Base-by-base conservation (phyloP, 2,329 filamentous ascomycete species). In the Coniochaeta pulveracea region DNA sequence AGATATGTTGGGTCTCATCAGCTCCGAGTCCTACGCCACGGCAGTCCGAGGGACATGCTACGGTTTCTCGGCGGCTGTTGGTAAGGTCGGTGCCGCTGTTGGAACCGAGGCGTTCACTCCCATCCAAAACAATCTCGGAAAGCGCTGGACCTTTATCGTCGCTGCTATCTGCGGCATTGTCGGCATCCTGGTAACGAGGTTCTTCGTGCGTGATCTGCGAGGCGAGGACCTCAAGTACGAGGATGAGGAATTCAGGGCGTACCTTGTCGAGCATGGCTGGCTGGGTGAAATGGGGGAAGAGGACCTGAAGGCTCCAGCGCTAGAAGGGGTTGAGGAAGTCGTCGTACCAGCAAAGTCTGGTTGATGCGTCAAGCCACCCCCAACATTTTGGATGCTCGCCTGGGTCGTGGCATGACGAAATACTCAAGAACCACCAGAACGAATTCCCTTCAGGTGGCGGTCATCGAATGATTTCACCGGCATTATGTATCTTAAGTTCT, bases 71-170 rank as follows among this genome's bases (percentile, higher is more conserved):
- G 64, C 65, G 0, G 66, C 64, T 0, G 44, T 69, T 9, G 66
- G 66, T 1, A 69, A 70, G 42, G 58, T 63, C 0, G 66, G 66
- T 1, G 66, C 64, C 0, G 66, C 65, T 0, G 48, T 71, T 6
- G 66, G 65, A 0, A 69, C 63, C 43, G 26, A 27, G 12, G 26
- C 26, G 10, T 27, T 27, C 26, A 27, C 26, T 14, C 26, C 26
- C 5, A 27, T 27, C 26, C 26, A 27, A 16, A 27, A 27, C 11
- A 27, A 27, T n/a, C 26, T 27, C 11, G 26, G 26, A 15, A 27
- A 27, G 12, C 26, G 26, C 4, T 27, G 26, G 26, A 27, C 26
- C 5, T 27, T 27, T 16, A 27, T 27, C 26, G 12, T 27, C n/a
- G 26, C 26, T 15, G 26, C 26, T 11, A 16, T 27, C 12, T 27